Evolutionary conservation across 2,329 filamentous ascomycete species (phyloP).

Genomic region (Colletotrichum kahawae): DNA sequence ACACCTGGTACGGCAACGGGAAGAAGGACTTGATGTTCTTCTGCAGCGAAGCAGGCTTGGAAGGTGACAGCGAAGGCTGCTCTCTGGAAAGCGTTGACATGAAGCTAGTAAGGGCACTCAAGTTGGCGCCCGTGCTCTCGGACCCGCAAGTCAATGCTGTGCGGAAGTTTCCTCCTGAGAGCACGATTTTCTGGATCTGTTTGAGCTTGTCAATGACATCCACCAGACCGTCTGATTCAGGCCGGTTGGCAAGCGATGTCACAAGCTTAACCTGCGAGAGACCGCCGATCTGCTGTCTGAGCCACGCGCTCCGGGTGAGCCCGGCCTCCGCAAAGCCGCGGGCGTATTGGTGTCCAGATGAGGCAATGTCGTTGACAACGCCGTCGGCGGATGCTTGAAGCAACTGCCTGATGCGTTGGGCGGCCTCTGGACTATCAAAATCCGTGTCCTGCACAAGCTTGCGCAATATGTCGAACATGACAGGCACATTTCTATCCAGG

Average conservation of each 20-base stretch:
- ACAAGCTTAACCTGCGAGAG: conserved; percentile 88
- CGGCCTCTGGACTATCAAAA: conserved; percentile 83
- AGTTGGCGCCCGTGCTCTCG: conserved; percentile 74
- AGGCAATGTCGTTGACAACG: conserved; percentile 89
- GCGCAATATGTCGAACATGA: conserved; percentile 86
- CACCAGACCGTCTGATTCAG: conserved; percentile 70
- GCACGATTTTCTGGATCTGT: conserved; percentile 78
- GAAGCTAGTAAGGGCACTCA: conserved; percentile 74
- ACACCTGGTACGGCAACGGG: conserved; percentile 94
- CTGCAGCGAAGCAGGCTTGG: conserved; percentile 36
- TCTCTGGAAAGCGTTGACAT: conserved; percentile 62
- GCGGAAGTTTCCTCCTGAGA: conserved; percentile 73
- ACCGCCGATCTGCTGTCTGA: conserved; percentile 87
- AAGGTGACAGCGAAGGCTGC: conserved; percentile 35
- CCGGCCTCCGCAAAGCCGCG: conserved; percentile 83
- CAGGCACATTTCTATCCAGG: conserved; percentile 85
- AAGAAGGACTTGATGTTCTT: conserved; percentile 81
- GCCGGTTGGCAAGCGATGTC: conserved; percentile 76
- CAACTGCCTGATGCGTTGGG: conserved; percentile 83
- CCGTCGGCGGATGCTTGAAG: conserved; percentile 87
- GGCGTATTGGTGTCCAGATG: conserved; percentile 87
- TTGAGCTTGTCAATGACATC: conserved; percentile 86
- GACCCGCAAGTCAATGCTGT: conserved; percentile 85
- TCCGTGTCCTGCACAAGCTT: conserved; percentile 86
- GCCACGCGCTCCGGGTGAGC: conserved; percentile 72